A percentile compares a stretch with the other conserved stretches of the same genome.
phyloP scores from a whole-genome alignment of 495 filamentous ascomycete species.

The Aspergillus baeticus region DNA sequence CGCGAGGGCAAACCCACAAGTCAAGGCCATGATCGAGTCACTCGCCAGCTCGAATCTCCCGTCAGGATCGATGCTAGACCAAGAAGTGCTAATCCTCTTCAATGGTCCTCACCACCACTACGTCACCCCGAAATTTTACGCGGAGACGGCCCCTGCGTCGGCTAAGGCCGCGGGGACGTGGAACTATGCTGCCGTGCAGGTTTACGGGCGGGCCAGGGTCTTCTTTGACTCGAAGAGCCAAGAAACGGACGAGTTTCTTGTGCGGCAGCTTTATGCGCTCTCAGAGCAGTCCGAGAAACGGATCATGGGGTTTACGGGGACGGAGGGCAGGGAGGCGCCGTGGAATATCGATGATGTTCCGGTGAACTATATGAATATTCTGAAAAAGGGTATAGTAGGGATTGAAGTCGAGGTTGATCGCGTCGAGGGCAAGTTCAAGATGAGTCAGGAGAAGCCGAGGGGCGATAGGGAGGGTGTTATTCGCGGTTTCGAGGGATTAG shows the following conservation, averaged over 20 bases:
- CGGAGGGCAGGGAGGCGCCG: conserved; percentile 19
- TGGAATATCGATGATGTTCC: conserved; percentile 53
- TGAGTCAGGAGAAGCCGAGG: conserved; percentile 51
- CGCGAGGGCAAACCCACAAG: conserved; percentile 53
- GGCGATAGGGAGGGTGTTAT: conserved; percentile 48
- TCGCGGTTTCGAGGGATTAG: conserved; percentile 43
- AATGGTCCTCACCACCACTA: conserved; percentile 50
- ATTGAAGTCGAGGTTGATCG: conserved; percentile 46
- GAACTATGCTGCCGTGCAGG: conserved; percentile 58
- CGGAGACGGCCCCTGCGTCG: conserved; percentile 49
- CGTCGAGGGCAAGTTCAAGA: conserved; percentile 54
- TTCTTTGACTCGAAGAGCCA: conserved; percentile 34
- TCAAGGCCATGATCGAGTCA: conserved; percentile 49
- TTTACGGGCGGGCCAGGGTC: conserved; percentile 48
- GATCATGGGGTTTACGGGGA: conserved; percentile 46
- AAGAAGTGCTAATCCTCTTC: conserved; percentile 49
- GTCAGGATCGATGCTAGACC: conserved; percentile 13
- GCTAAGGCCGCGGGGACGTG: conserved; percentile 61
- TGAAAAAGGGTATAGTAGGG: conserved; percentile 53
- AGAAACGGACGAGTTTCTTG: conserved; percentile 38
- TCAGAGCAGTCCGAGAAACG: conserved; percentile 37
- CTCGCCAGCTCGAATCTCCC: conserved; percentile 20
- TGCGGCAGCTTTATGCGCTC: conserved; percentile 43
- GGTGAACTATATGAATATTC: conserved; percentile 38
- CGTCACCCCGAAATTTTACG: conserved; percentile 59